Evolutionary conservation across 2,329 filamentous ascomycete species (phyloP).

Genomic region (Diaporthe sp.): DNA sequence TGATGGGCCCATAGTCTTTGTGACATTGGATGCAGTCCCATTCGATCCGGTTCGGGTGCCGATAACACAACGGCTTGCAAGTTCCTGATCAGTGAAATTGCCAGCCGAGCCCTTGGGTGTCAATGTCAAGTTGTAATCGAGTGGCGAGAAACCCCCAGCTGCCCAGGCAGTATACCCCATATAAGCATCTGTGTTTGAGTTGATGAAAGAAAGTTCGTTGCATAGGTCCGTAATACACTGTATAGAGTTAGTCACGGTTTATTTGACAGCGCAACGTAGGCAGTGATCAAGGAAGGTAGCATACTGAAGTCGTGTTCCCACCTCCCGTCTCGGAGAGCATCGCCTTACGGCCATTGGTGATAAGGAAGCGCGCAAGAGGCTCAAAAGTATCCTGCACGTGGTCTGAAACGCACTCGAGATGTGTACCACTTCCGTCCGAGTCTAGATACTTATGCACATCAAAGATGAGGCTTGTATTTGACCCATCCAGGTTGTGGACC

Average conservation of each 20-base stretch:
- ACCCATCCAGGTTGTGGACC: conserved; percentile 71
- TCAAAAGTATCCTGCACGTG: conserved; percentile 61
- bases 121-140: conserved; percentile 56
- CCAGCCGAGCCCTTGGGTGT: conserved; percentile 50
- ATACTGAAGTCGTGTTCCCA: conserved; percentile 54
- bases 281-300: background rate
- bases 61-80: conserved; percentile 26
- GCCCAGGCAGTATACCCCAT: conserved; percentile 61
- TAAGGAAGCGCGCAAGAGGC: conserved; percentile 60
- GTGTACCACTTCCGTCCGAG: conserved; percentile 64
- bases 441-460: conserved; percentile 73
- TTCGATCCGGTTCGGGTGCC: conserved; percentile 23
- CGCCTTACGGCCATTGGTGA: conserved; percentile 60
- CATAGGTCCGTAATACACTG: conserved; percentile 60
- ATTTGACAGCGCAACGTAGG: background rate
- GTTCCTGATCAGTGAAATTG: conserved; percentile 39
- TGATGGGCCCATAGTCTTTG: background rate
- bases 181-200: conserved; percentile 60
- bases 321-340: conserved; percentile 68
- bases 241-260: background rate
- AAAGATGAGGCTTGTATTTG: conserved; percentile 67
- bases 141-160: conserved; percentile 56
- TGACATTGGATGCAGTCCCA: background rate
- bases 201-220: conserved; percentile 60
- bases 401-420: conserved; percentile 63